phyloP scores from a whole-genome alignment of 371 early-diverging fungal species.

The Lichtheimia ornata region DNA sequence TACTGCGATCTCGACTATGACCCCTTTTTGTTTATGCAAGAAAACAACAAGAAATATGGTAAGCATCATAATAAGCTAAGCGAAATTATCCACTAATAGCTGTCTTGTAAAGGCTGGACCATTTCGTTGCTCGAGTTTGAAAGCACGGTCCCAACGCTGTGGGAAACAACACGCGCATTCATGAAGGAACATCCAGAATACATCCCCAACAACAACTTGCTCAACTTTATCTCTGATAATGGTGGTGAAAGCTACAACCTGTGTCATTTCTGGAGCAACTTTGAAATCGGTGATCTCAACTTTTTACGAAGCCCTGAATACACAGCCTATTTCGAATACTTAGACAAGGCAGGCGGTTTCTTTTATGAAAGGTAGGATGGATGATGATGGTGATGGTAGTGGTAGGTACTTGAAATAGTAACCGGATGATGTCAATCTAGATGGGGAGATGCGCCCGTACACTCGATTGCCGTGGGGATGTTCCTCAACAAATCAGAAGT shows the following conservation, averaged over 20 bases:
- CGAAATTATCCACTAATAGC: background rate
- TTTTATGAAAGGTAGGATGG: constrained; percentile 82
- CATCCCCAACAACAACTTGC: constrained; percentile 32
- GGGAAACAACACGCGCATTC: constrained; percentile 62
- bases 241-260: constrained; percentile 55
- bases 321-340: constrained; percentile 73
- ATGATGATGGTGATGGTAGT: constrained; percentile 60
- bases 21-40: constrained; percentile 85
- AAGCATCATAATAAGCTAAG: background rate
- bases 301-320: constrained; percentile 79
- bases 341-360: constrained; percentile 90
- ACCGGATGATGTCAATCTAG: constrained; percentile 24
- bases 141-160: constrained; percentile 83
- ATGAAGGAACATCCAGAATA: constrained; percentile 51
- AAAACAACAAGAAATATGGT: constrained; percentile 84
- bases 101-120: constrained; percentile 46
- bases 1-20: constrained; percentile 89
- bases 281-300: constrained; percentile 89
- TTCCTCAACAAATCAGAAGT: constrained; percentile 81
- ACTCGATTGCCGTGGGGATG: constrained; percentile 87
- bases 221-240: constrained; percentile 37
- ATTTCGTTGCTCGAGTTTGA: constrained; percentile 81
- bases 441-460: constrained; percentile 99
- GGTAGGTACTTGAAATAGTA: constrained; percentile 63
- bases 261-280: constrained; percentile 98